These are phyloP conservation scores for Xylona heveae DNA, from an alignment of 495 filamentous ascomycete species.

Conservation along the genomic window DNA sequence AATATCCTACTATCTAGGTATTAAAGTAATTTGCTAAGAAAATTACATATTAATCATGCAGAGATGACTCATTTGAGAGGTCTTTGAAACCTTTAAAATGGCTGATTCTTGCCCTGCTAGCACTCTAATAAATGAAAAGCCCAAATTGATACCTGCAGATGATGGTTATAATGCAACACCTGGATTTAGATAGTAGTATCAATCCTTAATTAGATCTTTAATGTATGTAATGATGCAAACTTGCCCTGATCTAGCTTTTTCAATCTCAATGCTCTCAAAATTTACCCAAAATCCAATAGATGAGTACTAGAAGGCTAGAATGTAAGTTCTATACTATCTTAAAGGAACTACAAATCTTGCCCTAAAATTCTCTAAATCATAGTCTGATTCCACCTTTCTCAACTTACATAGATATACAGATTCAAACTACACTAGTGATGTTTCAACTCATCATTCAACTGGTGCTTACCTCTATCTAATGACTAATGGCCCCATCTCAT, in stretches of 20 bases:
- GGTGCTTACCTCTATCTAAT: conserved; percentile 2
- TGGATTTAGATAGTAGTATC: conserved; percentile 3
- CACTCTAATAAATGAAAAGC: conserved; percentile 6
- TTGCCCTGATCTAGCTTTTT: conserved; percentile 7
- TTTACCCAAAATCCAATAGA: conserved; percentile 1
- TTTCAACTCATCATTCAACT: conserved; percentile 1
- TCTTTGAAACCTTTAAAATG: conserved; percentile 9
- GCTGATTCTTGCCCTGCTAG: conserved; percentile 2
- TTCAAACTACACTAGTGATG: conserved; percentile 2
- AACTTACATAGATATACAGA: conserved; percentile 1
- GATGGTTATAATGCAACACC: conserved; percentile 2
- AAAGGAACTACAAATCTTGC: not conserved
- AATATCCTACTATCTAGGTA: conserved; percentile 17
- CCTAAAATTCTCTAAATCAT: conserved; percentile 1
- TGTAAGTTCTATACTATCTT: conserved; percentile 3
- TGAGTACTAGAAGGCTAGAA: conserved; percentile 1
- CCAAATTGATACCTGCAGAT: not conserved
- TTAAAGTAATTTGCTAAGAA: conserved; percentile 10
- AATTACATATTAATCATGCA: conserved; percentile 11
- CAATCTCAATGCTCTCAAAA: conserved; percentile 2
- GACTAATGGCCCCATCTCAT: conserved; percentile 2
- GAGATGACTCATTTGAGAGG: conserved; percentile 10
- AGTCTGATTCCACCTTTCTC: too few species aligned
- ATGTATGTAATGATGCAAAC: conserved; percentile 10
- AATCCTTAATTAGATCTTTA: conserved; percentile 6